Percentiles rank a stretch among this genome's conserved stretches.
These are phyloP conservation scores for Fusarium sp. DNA, from an alignment of 2,329 filamentous ascomycete genomes.

Conservation along the genomic window DNA sequence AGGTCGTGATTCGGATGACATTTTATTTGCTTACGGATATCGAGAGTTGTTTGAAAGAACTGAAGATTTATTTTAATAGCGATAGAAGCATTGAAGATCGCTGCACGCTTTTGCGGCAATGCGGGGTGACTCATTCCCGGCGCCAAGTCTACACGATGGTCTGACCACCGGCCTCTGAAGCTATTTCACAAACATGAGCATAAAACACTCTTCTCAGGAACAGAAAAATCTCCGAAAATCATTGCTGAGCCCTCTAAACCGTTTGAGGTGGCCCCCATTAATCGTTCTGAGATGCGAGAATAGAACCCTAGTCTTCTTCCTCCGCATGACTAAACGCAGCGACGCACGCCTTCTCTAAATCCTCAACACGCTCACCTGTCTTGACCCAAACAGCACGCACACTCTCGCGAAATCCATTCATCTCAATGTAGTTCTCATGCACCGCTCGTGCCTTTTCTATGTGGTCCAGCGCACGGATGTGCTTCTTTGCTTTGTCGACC, in stretches of 20 bases:
- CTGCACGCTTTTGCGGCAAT: too few relatives aligned
- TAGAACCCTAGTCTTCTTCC: background rate
- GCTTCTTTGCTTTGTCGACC: background rate
- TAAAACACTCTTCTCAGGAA: accelerated
- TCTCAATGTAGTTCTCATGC: background rate
- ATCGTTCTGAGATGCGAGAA: background rate
- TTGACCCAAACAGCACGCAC: background rate
- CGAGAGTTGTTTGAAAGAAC: accelerated
- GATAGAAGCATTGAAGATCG: background rate
- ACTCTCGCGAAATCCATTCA: background rate
- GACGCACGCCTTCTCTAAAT: background rate
- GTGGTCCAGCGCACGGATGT: background rate
- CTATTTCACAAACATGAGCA: background rate
- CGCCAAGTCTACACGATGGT: background rate
- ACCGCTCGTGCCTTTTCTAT: background rate
- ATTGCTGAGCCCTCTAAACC: accelerated
- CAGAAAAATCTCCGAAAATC: accelerated
- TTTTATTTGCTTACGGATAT: accelerated
- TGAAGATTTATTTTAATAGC: too few relatives aligned
- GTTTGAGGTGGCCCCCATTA: background rate
- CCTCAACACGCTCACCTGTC: background rate
- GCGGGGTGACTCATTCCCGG: background rate
- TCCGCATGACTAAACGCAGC: background rate
- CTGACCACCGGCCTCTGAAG: too few relatives aligned
- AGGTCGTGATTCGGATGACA: background rate